Base-by-base conservation (phyloP, 345 rosid species). In the Erucastrum elatum region DNA sequence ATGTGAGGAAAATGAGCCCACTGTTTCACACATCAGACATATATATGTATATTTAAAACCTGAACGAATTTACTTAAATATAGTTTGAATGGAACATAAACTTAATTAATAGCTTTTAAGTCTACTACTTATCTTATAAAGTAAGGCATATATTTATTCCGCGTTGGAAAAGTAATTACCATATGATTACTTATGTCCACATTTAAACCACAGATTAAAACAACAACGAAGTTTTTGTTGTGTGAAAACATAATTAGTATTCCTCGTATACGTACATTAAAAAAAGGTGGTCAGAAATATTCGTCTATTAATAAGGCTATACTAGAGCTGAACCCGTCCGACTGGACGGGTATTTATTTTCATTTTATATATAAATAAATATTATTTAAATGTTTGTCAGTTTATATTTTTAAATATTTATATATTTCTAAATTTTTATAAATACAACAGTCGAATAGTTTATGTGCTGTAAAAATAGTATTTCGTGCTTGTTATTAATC, bases 1-100 rank as follows among this genome's bases (percentile, higher is more conserved):
- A 92, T 94, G 86, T 90, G 92, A 5, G 98, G 98, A 71, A 92
- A 92, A 76, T 94, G 98, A 82, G 98, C 98, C 97, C 97, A 94
- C 98, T 94, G 86, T 10, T 75, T 64, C 66, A 51, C 67, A 21
- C 59, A 33, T 25, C 3, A 37, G 7, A 25, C 31, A 13, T 35
- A 3, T 5, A 26, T 29, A 44, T 56, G 16, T 49, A 34, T 60
- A 8, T n/a, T 27, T 15, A 9, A 35, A 65, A 35, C 13, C 11
- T 29, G 11, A 60, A 12, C 25, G 27, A 26, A 27, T 72, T 10
- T 5, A 26, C 11, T 6, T 29, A 15, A 3, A 31, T n/a, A 0
- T 29, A 3, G 58, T 61, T 29, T 27, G 8, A 66, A 35, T 12
- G 27, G 11, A 63, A 30, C 72, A 29, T 51, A 15, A 15, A 29